Percentiles rank a stretch among this genome's conserved stretches.
Conservation (phyloP, 2,329 filamentous ascomycete species). For the Xylariaceae sp. region DNA sequence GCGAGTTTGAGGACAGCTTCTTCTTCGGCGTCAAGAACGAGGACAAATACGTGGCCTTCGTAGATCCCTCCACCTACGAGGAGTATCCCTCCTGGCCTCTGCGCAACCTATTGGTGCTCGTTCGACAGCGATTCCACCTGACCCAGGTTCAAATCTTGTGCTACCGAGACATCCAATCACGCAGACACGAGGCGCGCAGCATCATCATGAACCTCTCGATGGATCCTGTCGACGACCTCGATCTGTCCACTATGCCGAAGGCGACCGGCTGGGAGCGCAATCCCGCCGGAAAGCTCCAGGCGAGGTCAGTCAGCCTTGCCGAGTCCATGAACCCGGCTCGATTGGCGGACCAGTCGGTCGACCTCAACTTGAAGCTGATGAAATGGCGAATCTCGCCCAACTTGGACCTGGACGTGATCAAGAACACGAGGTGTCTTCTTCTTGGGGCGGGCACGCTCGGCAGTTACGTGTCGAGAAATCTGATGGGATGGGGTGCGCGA, state of each 20-base stretch:
- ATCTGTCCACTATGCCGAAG: constrained; percentile 62
- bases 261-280: constrained; percentile 94
- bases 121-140: constrained; percentile 74
- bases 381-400: constrained; percentile 94
- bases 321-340: constrained; percentile 89
- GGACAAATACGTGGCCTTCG: constrained; percentile 79
- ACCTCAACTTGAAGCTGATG: constrained; percentile 95
- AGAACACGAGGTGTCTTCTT: constrained; percentile 80
- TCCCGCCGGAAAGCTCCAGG: constrained; percentile 65
- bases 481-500: constrained; percentile 92
- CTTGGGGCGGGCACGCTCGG: constrained; percentile 90
- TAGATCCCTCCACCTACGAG: constrained; percentile 85
- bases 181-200: constrained; percentile 73
- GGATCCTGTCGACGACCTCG: constrained; percentile 37
- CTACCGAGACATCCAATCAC: constrained; percentile 75
- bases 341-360: constrained; percentile 87
- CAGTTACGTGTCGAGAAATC: constrained; percentile 83
- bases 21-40: constrained; percentile 65
- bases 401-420: constrained; percentile 81
- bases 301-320: constrained; percentile 72
- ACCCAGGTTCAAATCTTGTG: constrained; percentile 76
- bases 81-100: constrained; percentile 89
- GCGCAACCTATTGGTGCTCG: constrained; percentile 77
- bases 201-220: constrained; percentile 64
- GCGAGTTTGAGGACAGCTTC: constrained; percentile 78